Conservation (phyloP, 331 rosid genomes). For the Rhamnella rubrinervis region DNA sequence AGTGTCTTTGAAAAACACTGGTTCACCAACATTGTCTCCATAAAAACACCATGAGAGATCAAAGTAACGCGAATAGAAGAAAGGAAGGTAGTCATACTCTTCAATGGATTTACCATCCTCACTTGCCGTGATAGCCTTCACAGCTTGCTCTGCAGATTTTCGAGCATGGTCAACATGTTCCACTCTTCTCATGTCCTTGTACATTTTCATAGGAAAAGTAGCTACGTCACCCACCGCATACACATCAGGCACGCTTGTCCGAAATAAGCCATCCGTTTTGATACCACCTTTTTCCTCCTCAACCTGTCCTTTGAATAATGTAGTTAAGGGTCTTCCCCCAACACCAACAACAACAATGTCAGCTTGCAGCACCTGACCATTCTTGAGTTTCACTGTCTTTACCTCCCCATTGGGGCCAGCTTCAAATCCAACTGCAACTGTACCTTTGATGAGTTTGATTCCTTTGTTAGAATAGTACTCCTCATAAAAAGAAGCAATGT, state of each 20-base stretch:
- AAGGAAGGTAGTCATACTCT: constrained; percentile 41
- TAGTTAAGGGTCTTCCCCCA: constrained; percentile 37
- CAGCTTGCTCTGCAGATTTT: constrained; percentile 46
- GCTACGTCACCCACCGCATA: constrained; percentile 46
- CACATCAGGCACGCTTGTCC: constrained; percentile 24
- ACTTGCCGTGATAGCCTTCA: constrained; percentile 35
- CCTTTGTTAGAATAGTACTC: constrained; percentile 32
- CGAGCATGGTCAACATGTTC: constrained; percentile 54
- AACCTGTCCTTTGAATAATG: constrained; percentile 38
- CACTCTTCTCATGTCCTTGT: constrained; percentile 41
- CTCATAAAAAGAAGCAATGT: constrained; percentile 41
- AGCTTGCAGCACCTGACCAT: constrained; percentile 38
- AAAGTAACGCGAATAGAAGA: constrained; percentile 40
- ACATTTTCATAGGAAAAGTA: constrained; percentile 34
- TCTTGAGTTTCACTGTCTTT: constrained; percentile 36
- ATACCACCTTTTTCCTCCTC: constrained; percentile 35
- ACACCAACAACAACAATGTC: constrained; percentile 47
- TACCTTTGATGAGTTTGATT: constrained; percentile 33
- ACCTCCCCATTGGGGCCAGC: constrained; percentile 23
- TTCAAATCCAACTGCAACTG: constrained; percentile 19
- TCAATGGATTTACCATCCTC: constrained; percentile 22
- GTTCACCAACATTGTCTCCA: constrained; percentile 46
- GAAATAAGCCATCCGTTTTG: constrained; percentile 32
- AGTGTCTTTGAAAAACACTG: constrained; percentile 34
- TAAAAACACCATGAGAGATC: constrained; percentile 47